A percentile compares a stretch with the other conserved stretches of the same genome.
Evolutionary conservation across 148 eudicot species (phyloP).

Genomic region (Dysphania ambrosioides): DNA sequence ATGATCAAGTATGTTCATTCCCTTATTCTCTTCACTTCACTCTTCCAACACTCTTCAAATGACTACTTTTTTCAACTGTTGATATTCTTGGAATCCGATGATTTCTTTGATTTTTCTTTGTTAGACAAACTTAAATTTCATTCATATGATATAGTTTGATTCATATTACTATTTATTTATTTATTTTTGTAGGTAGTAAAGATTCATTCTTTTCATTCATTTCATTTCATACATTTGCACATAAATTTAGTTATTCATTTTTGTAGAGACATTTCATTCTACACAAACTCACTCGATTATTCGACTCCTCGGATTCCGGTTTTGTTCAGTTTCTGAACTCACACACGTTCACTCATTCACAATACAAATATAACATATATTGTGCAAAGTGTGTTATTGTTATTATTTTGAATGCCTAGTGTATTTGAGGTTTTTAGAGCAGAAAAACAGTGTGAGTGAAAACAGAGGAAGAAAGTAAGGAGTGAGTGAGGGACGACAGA

Average conservation of each 20-base stretch:
- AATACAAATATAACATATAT: slow-evolving; percentile 25
- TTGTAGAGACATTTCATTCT: slow-evolving; percentile 16
- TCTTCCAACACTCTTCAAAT: slow-evolving; percentile 30
- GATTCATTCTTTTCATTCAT: slow-evolving; percentile 46
- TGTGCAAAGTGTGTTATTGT: slow-evolving; percentile 15
- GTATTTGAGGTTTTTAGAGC: slow-evolving; percentile 17
- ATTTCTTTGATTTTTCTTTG: slow-evolving; percentile 17
- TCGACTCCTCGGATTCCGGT: slow-evolving; percentile 71
- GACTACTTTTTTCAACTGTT: slow-evolving; percentile 29
- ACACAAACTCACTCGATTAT: not conserved
- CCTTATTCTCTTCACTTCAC: slow-evolving; percentile 26
- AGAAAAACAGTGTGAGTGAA: slow-evolving; percentile 24
- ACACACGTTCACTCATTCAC: slow-evolving; percentile 39
- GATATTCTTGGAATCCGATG: slow-evolving; percentile 70
- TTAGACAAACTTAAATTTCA: not conserved
- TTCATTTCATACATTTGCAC: slow-evolving; percentile 31
- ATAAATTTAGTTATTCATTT: not conserved
- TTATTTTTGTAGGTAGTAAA: slow-evolving; percentile 32
- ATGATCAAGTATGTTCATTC: slow-evolving; percentile 34
- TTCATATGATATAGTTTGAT: too few species aligned
- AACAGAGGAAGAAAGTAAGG: slow-evolving; percentile 7
- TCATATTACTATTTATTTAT: slow-evolving; percentile 49
- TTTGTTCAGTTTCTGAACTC: slow-evolving; percentile 31
- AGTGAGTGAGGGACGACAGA: slow-evolving; percentile 17
- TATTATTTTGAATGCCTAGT: slow-evolving; percentile 1